Conservation (phyloP, 2,329 filamentous ascomycete genomes). For the Aspergillus fijiensis region DNA sequence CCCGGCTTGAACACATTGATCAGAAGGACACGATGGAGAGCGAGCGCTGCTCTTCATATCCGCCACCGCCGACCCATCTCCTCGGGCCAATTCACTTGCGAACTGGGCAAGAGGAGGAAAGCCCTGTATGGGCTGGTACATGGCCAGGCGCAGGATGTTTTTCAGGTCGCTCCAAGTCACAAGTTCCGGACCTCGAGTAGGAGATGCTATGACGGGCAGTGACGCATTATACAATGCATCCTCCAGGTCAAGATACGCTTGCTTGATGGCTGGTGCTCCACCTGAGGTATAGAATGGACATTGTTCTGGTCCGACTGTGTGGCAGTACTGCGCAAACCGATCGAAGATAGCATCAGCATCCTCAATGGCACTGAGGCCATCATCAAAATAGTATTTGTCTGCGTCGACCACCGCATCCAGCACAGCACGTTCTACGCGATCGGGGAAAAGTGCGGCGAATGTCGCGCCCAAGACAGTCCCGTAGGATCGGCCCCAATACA, state of each 20-base stretch:
- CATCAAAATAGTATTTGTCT: slow-evolving; percentile 33
- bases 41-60: slow-evolving; percentile 32
- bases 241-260: slow-evolving; percentile 27
- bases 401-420: slow-evolving; percentile 41
- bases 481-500: slow-evolving; percentile 48
- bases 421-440: slow-evolving; percentile 33
- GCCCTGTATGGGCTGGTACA: slow-evolving; percentile 34
- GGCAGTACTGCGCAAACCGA: slow-evolving; percentile 34
- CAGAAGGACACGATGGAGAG: slow-evolving; percentile 27
- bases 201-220: slow-evolving; percentile 31
- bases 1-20: slow-evolving; percentile 29
- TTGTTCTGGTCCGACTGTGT: slow-evolving; percentile 23
- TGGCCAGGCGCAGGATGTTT: slow-evolving; percentile 27
- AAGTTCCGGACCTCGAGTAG: slow-evolving; percentile 33
- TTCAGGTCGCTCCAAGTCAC: slow-evolving; percentile 39
- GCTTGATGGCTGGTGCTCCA: slow-evolving; percentile 29
- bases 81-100: slow-evolving; percentile 25
- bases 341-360: slow-evolving; percentile 40
- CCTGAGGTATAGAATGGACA: slow-evolving; percentile 35
- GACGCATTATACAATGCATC: slow-evolving; percentile 26
- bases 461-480: slow-evolving; percentile 49
- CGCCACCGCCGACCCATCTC: slow-evolving; percentile 30
- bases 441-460: slow-evolving; percentile 48
- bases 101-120: slow-evolving; percentile 30
- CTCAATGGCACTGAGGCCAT: slow-evolving; percentile 25